phyloP scores from a whole-genome alignment of 352 stramenopile species.

The Aphanomyces invadans region DNA sequence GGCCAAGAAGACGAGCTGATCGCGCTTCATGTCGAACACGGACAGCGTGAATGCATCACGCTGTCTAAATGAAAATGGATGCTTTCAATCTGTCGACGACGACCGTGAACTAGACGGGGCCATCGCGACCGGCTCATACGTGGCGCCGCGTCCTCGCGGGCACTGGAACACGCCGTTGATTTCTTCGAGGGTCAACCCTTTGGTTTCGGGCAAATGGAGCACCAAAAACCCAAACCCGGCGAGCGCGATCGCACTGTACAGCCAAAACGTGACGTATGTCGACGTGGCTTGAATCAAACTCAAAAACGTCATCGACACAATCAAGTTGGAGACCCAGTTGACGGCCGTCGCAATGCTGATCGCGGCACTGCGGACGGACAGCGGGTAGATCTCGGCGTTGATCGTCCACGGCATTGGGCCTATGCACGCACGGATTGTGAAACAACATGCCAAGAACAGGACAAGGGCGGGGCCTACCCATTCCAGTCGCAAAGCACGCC shows the following conservation, averaged over 20 bases:
- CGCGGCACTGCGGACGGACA: constrained; percentile 77
- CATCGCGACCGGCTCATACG: constrained; percentile 30
- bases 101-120: too few species aligned
- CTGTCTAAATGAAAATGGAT: background rate
- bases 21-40: background rate
- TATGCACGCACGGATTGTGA: too few species aligned
- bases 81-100: background rate
- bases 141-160: constrained; percentile 21
- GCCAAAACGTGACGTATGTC: constrained; percentile 81
- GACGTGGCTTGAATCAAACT: constrained; percentile 61
- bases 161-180: constrained; percentile 65
- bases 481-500: constrained; percentile 66
- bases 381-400: constrained; percentile 92
- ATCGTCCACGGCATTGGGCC: constrained; percentile 90
- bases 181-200: constrained; percentile 88
- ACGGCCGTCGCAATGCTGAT: constrained; percentile 83
- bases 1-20: background rate
- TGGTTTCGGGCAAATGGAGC: constrained; percentile 86
- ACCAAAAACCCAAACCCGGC: constrained; percentile 74
- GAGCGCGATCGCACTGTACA: constrained; percentile 78
- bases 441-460: background rate
- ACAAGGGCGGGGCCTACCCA: constrained; percentile 30
- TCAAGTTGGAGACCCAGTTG: constrained; percentile 89
- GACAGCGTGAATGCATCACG: background rate
- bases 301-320: constrained; percentile 93